phyloP scores from a whole-genome alignment of 1,284 basidiomycete genomes.

The Tylopilus sp. region DNA sequence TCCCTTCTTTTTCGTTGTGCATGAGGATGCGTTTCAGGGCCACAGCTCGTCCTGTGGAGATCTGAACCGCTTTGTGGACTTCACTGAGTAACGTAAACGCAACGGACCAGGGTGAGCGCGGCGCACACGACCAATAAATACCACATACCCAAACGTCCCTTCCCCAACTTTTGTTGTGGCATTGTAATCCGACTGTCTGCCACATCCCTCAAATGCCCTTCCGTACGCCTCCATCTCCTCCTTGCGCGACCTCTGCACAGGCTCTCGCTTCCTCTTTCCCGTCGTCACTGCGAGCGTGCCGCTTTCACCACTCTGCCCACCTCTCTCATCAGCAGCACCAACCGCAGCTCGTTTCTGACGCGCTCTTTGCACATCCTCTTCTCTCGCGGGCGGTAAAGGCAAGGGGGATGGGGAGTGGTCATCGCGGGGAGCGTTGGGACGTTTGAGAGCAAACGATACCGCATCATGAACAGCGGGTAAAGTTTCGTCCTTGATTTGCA shows the following conservation, averaged over 20 bases:
- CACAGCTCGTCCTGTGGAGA: constrained; percentile 59
- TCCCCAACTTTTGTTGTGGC: constrained; percentile 86
- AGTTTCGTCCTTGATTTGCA: constrained; percentile 26
- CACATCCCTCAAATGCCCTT: constrained; percentile 72
- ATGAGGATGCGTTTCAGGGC: constrained; percentile 94
- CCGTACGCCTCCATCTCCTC: constrained; percentile 68
- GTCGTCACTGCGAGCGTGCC: neutral
- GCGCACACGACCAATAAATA: neutral
- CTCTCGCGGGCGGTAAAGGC: constrained; percentile 26
- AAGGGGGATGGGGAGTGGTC: constrained; percentile 44
- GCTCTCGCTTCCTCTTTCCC: constrained; percentile 33
- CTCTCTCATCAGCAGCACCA: constrained; percentile 8
- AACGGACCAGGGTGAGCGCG: constrained; percentile 9
- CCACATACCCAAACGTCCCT: constrained; percentile 86
- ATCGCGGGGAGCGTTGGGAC: constrained; percentile 45
- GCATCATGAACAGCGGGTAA: constrained; percentile 35
- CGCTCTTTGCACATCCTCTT: constrained; percentile 20
- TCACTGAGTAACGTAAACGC: constrained; percentile 50
- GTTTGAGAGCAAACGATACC: constrained; percentile 27
- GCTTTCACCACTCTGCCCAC: constrained; percentile 8
- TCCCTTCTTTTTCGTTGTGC: constrained; percentile 94
- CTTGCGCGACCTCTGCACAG: constrained; percentile 52
- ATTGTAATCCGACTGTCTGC: constrained; percentile 74
- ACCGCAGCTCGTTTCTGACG: constrained; percentile 34
- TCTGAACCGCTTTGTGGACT: constrained; percentile 82